Conservation (phyloP, 2,329 filamentous ascomycete species). For the Alternaria dauci region DNA sequence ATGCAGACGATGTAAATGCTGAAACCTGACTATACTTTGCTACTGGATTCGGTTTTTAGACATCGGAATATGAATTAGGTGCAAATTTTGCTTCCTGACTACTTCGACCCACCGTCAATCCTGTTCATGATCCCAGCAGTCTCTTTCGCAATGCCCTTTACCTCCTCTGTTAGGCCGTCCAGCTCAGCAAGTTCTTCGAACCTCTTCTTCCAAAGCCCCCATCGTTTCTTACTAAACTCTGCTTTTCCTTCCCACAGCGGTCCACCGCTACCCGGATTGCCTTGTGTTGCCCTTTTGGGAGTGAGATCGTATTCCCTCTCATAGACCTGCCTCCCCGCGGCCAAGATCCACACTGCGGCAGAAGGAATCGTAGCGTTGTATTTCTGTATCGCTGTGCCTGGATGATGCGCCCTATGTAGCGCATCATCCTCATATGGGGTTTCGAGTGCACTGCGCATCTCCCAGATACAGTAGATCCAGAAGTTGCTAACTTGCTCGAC, state of each 20-base stretch:
- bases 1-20: neutral
- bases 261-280: conserved; percentile 1
- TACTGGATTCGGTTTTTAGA: neutral
- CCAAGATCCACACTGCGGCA: conserved; percentile 6
- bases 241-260: conserved; percentile 1
- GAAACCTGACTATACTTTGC: neutral
- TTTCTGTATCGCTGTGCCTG: neutral
- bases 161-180: conserved; percentile 1
- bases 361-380: conserved; percentile 1
- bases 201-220: conserved; percentile 8
- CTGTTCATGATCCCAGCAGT: neutral
- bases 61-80: neutral
- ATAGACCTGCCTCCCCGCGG: neutral
- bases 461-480: conserved; percentile 9
- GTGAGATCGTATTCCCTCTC: conserved; percentile 5
- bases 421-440: neutral
- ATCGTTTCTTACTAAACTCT: conserved; percentile 6
- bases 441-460: conserved; percentile 4
- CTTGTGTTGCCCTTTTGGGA: neutral
- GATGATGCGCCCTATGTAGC: neutral
- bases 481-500: neutral
- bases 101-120: neutral
- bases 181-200: neutral
- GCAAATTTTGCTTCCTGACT: neutral
- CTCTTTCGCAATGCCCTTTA: neutral